Percentiles rank a stretch among this genome's conserved stretches.
Conservation (phyloP, 257 asterid genomes). For the Verbena officinalis region DNA sequence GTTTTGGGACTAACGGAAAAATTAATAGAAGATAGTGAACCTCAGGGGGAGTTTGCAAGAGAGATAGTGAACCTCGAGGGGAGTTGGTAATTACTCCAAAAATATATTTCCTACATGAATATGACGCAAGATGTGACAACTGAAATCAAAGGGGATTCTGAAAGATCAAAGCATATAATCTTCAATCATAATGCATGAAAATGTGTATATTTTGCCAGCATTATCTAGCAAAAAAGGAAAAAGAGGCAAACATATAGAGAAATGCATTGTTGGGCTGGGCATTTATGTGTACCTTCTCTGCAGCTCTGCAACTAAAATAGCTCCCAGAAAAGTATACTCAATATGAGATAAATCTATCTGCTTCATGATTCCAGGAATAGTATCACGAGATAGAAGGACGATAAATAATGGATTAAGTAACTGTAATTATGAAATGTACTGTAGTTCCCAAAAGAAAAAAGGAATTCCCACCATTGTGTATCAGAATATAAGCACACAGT, state of each 20-base stretch:
- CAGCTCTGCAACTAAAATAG: background rate
- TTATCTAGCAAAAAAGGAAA: too few relatives aligned
- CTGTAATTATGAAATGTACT: constrained; percentile 9
- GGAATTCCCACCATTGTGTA: background rate
- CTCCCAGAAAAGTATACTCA: background rate
- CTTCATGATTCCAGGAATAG: background rate
- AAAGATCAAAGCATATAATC: too few relatives aligned
- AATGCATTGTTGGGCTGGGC: background rate
- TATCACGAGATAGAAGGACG: background rate
- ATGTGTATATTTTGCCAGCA: too few relatives aligned
- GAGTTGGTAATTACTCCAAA: too few relatives aligned
- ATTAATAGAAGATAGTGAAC: too few relatives aligned
- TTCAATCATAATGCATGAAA: too few relatives aligned
- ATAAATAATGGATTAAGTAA: background rate
- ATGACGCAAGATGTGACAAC: too few relatives aligned
- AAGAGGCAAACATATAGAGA: background rate
- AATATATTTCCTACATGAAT: too few relatives aligned
- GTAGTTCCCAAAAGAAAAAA: background rate
- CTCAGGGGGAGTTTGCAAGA: too few relatives aligned
- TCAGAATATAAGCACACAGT: background rate
- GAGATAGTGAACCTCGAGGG: too few relatives aligned
- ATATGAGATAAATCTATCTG: background rate
- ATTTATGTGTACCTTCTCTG: background rate
- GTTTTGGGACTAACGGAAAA: too few relatives aligned
- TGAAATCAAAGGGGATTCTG: too few relatives aligned